Evolutionary conservation across 169 alveolate genomes (phyloP).

Genomic region (Eimeria zaria): DNA sequence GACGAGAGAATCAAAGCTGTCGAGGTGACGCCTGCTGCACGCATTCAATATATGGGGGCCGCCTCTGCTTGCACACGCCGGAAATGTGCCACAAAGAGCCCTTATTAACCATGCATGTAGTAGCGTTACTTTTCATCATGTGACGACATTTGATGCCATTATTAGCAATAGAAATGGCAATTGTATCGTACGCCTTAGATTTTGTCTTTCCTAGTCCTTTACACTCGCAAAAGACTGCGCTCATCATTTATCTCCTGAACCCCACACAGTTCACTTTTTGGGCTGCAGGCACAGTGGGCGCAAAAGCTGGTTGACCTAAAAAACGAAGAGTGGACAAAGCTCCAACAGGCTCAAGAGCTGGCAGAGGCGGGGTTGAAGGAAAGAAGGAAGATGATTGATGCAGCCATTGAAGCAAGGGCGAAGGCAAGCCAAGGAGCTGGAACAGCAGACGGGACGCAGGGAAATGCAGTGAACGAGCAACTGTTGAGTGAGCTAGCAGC

Average conservation of each 20-base stretch:
- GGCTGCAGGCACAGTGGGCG: constrained; percentile 74
- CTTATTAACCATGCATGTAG: not conserved
- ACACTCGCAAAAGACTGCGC: not conserved
- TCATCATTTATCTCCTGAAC: not conserved
- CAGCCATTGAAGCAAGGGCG: constrained; percentile 13
- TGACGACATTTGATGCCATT: not conserved
- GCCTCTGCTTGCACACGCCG: not conserved
- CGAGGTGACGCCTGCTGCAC: not conserved
- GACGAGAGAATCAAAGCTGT: constrained; percentile 53
- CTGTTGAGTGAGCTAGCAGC: constrained; percentile 46
- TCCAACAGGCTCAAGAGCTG: constrained; percentile 50
- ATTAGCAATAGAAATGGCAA: not conserved
- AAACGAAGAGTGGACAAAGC: constrained; percentile 61
- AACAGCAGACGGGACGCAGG: not conserved
- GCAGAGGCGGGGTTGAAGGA: constrained; percentile 68
- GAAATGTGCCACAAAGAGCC: not conserved
- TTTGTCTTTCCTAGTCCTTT: not conserved
- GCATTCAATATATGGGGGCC: not conserved
- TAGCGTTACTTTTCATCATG: not conserved
- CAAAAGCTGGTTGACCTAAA: constrained; percentile 57
- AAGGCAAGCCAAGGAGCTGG: constrained; percentile 17
- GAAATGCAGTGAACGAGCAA: constrained; percentile 17
- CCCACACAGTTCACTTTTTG: not conserved
- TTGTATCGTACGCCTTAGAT: not conserved
- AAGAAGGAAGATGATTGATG: constrained; percentile 54